Percentiles rank a stretch among this genome's conserved stretches.
Conservation (phyloP, 495 filamentous ascomycete species). For the Staphylotrichum tortipilum region DNA sequence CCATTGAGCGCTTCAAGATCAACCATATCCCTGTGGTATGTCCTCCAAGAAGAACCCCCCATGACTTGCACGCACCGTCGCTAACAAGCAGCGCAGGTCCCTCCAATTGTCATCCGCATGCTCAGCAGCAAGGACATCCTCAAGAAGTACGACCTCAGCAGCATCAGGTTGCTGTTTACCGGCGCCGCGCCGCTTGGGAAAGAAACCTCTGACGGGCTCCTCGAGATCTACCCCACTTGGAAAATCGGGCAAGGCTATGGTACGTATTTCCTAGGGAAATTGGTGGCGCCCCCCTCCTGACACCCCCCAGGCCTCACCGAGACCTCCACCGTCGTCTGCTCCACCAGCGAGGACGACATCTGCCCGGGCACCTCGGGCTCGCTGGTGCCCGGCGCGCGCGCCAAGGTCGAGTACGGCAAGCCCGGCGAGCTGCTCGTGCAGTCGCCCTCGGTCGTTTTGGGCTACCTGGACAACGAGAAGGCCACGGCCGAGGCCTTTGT, state of each 20-base stretch:
- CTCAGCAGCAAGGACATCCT: slow-evolving; percentile 54
- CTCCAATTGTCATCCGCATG: slow-evolving; percentile 80
- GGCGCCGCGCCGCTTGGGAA: slow-evolving; percentile 77
- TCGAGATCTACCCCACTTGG: slow-evolving; percentile 56
- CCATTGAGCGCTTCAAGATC: slow-evolving; percentile 70
- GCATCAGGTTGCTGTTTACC: slow-evolving; percentile 58
- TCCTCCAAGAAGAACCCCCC: not conserved
- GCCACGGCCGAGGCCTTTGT: slow-evolving; percentile 73
- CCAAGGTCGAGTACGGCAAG: slow-evolving; percentile 62
- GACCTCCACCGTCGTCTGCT: slow-evolving; percentile 63
- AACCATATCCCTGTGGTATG: slow-evolving; percentile 55
- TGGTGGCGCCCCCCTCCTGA: not conserved
- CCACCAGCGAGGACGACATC: slow-evolving; percentile 58
- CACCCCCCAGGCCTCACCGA: slow-evolving; percentile 61
- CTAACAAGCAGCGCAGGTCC: slow-evolving; percentile 48
- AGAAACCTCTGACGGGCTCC: slow-evolving; percentile 64
- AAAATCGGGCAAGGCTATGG: slow-evolving; percentile 73
- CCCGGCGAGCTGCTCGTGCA: slow-evolving; percentile 74
- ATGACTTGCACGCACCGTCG: not conserved
- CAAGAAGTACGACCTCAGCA: slow-evolving; percentile 66
- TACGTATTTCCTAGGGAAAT: slow-evolving; percentile 23
- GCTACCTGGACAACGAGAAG: slow-evolving; percentile 78
- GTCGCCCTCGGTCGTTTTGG: slow-evolving; percentile 67
- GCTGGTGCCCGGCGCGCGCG: slow-evolving; percentile 57
- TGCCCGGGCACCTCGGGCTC: slow-evolving; percentile 65